These are phyloP conservation scores for Xylariaceae sp. DNA, from an alignment of 2,329 filamentous ascomycete species.

Conservation along the genomic window DNA sequence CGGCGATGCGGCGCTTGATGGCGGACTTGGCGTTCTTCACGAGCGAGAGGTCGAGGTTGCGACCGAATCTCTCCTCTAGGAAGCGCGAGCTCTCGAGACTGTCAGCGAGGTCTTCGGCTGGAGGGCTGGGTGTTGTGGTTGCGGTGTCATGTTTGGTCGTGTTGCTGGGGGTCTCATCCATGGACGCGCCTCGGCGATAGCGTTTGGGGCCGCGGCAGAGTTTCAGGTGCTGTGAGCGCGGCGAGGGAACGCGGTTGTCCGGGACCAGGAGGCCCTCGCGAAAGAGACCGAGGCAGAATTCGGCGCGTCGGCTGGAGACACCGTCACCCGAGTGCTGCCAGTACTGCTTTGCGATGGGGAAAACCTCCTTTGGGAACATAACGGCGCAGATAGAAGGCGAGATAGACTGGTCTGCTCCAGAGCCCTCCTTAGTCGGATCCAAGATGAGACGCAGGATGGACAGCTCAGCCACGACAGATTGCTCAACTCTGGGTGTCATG, in stretches of 20 bases:
- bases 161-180: conserved; percentile 30
- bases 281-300: conserved; percentile 77
- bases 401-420: conserved; percentile 49
- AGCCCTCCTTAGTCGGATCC: conserved; percentile 47
- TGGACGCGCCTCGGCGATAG: conserved; percentile 60
- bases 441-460: conserved; percentile 59
- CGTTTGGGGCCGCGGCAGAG: conserved; percentile 67
- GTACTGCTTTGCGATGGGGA: conserved; percentile 77
- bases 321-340: conserved; percentile 97
- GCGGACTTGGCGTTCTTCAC: conserved; percentile 79
- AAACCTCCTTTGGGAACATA: conserved; percentile 62
- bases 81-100: conserved; percentile 69
- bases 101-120: conserved; percentile 34
- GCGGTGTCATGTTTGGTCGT: conserved; percentile 8
- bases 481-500: conserved; percentile 54
- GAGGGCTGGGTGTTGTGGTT: conserved; percentile 15
- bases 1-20: conserved; percentile 81
- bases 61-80: conserved; percentile 88
- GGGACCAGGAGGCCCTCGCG: conserved; percentile 56
- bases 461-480: conserved; percentile 45
- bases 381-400: conserved; percentile 62
- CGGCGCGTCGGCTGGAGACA: conserved; percentile 81
- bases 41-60: conserved; percentile 77
- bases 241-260: conserved; percentile 23
- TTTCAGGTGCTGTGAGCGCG: conserved; percentile 33